Base-by-base conservation (phyloP, 352 stramenopile genomes). In the Pythium angustatum region DNA sequence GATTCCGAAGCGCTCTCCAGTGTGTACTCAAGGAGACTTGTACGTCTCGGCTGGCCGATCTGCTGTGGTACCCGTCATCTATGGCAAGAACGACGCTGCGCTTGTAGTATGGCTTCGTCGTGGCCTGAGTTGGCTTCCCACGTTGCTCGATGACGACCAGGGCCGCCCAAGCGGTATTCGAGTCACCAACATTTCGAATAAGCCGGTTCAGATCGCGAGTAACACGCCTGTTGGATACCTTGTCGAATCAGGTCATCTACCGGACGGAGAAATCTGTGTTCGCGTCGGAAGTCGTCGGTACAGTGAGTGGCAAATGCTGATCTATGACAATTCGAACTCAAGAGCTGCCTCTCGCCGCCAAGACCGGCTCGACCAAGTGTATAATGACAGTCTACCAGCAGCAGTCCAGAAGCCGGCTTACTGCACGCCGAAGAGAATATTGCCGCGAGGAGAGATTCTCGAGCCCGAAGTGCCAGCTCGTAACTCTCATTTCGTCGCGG, bases 51-150 rank as follows among this genome's bases (percentile, higher is more conserved):
- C 34, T 2, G 34, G 34, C 4, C 2, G 34, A 11, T 41, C 34
- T 11, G 34, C 34, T 11, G 34, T 41, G 2, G 34, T 41, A 2
- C 34, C 34, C 2, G 27, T 61, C 9, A 41, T 41, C 8, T 62
- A 62, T 28, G 28, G 43, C n/a, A 26, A 15, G 3, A 10, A 53
- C 2, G 44, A 52, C 17, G 30, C 40, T 28, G 55, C 11, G 1
- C 34, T 62, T 17, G 55, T 40, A 15, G 19, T 45, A 21, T 62
- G 55, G 55, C 9, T 62, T 5, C 44, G 43, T 24, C 55, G 55
- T 9, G 55, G 31, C n/a, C n/a, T n/a, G 34, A 15, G 6, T 10
- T 62, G 41, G 55, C 11, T 62, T 3, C n/a, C 55, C 14, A 44
- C 5, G 8, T 28, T 62, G 19, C n/a, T 62, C n/a, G 31, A 24